Base-by-base conservation (phyloP, 805 yeast species). In the Candida palmyrensis region DNA sequence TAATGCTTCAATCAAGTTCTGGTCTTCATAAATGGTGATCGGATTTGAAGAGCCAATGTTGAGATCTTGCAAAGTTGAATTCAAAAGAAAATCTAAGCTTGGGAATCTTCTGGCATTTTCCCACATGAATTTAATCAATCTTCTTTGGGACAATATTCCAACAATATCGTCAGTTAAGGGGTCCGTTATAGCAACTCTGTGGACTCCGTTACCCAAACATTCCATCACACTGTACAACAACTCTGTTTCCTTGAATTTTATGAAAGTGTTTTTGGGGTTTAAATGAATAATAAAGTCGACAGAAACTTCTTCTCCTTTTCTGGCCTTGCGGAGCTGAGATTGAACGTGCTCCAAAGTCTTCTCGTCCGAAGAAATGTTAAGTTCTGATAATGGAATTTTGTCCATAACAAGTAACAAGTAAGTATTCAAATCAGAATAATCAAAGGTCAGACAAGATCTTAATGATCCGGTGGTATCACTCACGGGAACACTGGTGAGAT, bases 121-220 rank as follows among this genome's bases (percentile, higher is more conserved):
- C 97, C 97, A 90, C 35, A 90, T 63, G 55, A 75, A 90, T 47
- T 76, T 77, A 35, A 90, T 75, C 46, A 87, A 66, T 48, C 97
- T 75, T 55, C 98, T 79, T 62, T 90, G 98, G 0, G 96, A 86
- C 29, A 92, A 66, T 9, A 90, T 77, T 37, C 97, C 97, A 2
- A 82, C 77, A 31, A 89, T 77, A 16, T 34, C 33, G 30, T 66
- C 58, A 30, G 66, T 70, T 2, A 38, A 36, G 15, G 55, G 55
- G 50, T 77, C 67, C 15, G 82, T 71, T 36, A 89, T 84, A 8
- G 97, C 96, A 14, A 90, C 77, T 52, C 98, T 72, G 61, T 92
- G 98, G 3, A 89, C 96, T 14, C 98, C 98, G 25, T 84, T 76
- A n/a, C 97, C 97, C 40, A 90, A 66, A 9, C 84, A 78, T 55